A percentile compares a stretch with the other conserved stretches of the same genome.
Conservation (phyloP, 2,329 filamentous ascomycete species). For the Claviceps monticola region DNA sequence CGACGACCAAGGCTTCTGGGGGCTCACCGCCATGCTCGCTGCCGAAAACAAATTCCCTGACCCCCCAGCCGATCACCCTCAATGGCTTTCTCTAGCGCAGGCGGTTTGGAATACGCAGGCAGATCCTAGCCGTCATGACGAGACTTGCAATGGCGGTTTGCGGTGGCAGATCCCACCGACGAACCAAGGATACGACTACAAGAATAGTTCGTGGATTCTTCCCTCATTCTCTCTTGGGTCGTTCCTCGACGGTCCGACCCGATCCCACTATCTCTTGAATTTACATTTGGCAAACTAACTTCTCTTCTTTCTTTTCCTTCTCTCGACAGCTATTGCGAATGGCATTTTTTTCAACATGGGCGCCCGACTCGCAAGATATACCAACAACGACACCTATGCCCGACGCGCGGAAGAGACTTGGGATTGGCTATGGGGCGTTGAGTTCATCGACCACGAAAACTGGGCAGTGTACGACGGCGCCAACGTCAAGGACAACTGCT, state of each 20-base stretch:
- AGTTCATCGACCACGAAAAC: slow-evolving; percentile 43
- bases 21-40: slow-evolving; percentile 45
- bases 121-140: slow-evolving; percentile 40
- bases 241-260: too few species aligned
- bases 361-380: slow-evolving; percentile 60
- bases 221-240: too few species aligned
- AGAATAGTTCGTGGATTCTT: slow-evolving; percentile 30
- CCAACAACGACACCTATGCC: slow-evolving; percentile 49
- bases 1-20: slow-evolving; percentile 54
- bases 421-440: slow-evolving; percentile 33
- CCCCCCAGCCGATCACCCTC: slow-evolving; percentile 30
- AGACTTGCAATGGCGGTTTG: slow-evolving; percentile 43
- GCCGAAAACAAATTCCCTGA: slow-evolving; percentile 42
- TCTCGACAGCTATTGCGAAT: slow-evolving; percentile 38
- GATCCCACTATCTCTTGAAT: too few species aligned
- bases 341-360: slow-evolving; percentile 51
- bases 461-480: slow-evolving; percentile 54
- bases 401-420: slow-evolving; percentile 47
- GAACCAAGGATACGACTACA: slow-evolving; percentile 65
- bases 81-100: slow-evolving; percentile 42
- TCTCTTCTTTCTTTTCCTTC: background rate
- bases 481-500: slow-evolving; percentile 43
- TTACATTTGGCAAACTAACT: too few species aligned
- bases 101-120: slow-evolving; percentile 48
- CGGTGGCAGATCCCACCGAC: slow-evolving; percentile 64